A percentile compares a stretch with the other conserved stretches of the same genome.
These are phyloP conservation scores for Saposhnikovia divaricata DNA, from an alignment of 129 eudicot genomes.

Conservation along the genomic window DNA sequence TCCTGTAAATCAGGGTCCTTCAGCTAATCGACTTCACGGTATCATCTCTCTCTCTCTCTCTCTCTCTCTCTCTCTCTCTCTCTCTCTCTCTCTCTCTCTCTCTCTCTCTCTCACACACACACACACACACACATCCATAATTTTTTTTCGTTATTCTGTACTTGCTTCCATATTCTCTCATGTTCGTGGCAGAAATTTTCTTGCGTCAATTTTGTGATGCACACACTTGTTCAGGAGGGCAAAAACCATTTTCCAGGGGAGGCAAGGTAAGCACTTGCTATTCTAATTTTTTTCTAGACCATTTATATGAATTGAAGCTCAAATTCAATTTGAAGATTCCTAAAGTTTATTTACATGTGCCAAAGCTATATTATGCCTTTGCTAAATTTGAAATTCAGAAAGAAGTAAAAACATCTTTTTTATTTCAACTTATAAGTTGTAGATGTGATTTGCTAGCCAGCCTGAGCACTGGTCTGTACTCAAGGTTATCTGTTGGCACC, in stretches of 20 bases:
- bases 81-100: no score
- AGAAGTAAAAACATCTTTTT: neutral
- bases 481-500: neutral
- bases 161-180: constrained; percentile 6
- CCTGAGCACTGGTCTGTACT: neutral
- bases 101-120: no score
- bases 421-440: neutral
- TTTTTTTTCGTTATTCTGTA: neutral
- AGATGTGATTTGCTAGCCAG: neutral
- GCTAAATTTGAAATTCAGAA: no score
- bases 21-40: constrained; percentile 92
- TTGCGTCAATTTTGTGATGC: constrained; percentile 84
- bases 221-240: constrained; percentile 64
- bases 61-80: no score
- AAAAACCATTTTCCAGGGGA: constrained; percentile 76
- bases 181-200: constrained; percentile 47
- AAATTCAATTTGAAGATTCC: neutral
- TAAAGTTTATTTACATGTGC: neutral
- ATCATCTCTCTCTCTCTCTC: no score
- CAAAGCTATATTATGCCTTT: neutral
- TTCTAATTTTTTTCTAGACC: neutral
- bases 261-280: constrained; percentile 47
- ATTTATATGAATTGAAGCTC: neutral
- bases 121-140: neutral
- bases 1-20: constrained; percentile 68